Conservation (phyloP, 371 early-diverging fungal genomes). For the Gilbertella persicaria region DNA sequence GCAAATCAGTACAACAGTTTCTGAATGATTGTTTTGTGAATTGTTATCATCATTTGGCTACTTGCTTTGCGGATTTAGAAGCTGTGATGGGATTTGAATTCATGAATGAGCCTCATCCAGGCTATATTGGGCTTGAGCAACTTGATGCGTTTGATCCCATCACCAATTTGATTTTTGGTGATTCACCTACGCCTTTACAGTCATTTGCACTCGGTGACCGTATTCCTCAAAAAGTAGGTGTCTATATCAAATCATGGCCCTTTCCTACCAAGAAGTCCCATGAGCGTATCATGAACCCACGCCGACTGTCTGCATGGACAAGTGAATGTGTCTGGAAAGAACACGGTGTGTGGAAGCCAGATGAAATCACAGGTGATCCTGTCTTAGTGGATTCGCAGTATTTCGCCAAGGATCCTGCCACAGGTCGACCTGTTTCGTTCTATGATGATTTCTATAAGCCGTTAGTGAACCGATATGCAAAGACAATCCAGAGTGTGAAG, state of each 20-base stretch:
- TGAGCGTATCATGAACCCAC: slow-evolving; percentile 57
- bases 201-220: slow-evolving; percentile 72
- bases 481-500: slow-evolving; percentile 60
- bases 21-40: slow-evolving; percentile 51
- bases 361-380: slow-evolving; percentile 53
- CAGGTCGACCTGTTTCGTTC: slow-evolving; percentile 58
- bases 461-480: slow-evolving; percentile 61
- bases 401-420: slow-evolving; percentile 66
- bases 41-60: slow-evolving; percentile 55
- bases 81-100: slow-evolving; percentile 78
- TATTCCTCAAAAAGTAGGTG: slow-evolving; percentile 63
- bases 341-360: slow-evolving; percentile 76
- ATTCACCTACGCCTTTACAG: slow-evolving; percentile 72
- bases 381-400: slow-evolving; percentile 58
- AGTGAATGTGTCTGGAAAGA: slow-evolving; percentile 75
- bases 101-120: slow-evolving; percentile 84
- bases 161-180: slow-evolving; percentile 68
- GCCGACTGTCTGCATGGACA: slow-evolving; percentile 61
- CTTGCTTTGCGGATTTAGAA: slow-evolving; percentile 59
- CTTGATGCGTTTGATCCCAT: slow-evolving; percentile 64
- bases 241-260: slow-evolving; percentile 76
- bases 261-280: slow-evolving; percentile 65
- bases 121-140: slow-evolving; percentile 70
- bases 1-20: slow-evolving; percentile 56
- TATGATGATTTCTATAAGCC: slow-evolving; percentile 69